Evolutionary conservation across 139 green algal species (phyloP), one percentile per base, ranked within the genome.

Genomic region (Picochlorum sp.): DNA sequence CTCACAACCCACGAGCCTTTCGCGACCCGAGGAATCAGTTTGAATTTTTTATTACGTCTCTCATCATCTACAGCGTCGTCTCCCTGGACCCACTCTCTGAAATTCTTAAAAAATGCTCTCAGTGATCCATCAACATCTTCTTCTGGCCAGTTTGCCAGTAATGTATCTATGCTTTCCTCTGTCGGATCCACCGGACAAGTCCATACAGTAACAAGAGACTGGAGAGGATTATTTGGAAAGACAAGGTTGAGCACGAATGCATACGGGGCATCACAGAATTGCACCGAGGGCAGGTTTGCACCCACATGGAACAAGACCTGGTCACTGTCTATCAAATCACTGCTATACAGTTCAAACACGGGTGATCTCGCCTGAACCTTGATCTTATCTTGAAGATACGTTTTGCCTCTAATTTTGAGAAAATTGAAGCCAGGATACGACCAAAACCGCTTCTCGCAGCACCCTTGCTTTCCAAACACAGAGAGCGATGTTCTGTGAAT

Each of bases 381-480:
- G 8, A 51, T 47, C 18, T 59, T 47, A 41, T 77, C 71, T 4
- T 38, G 13, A 65, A 88, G 74, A 77, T 91, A 91, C 34, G 76
- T 76, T 7, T 31, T 10, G 15, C 84, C 71, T 13, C 85, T 83
- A 23, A 91, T 69, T 70, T 83, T 28, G 20, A 66, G 24, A 13
- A 16, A 16, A 38, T 20, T 14, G 20, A 31, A 18, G 10, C 23
- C 24, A 21, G 24, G 23, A 23, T 54, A 20, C 14, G 60, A 59
- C 60, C 60, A 66, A 31, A 56, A 66, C 1, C 8, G 34, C 13
- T 21, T 24, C 14, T 28, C 13, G 10, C 26, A 50, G n/a, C n/a
- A 50, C 24, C 60, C 60, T 45, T 23, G 10, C 8, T 13, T 45
- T 15, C 31, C 60, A 28, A 28, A 66, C 57, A 54, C 34, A 66